These are phyloP conservation scores for Colletotrichum nymphaeae DNA, from an alignment of 2,329 filamentous ascomycete genomes.

Conservation along the genomic window DNA sequence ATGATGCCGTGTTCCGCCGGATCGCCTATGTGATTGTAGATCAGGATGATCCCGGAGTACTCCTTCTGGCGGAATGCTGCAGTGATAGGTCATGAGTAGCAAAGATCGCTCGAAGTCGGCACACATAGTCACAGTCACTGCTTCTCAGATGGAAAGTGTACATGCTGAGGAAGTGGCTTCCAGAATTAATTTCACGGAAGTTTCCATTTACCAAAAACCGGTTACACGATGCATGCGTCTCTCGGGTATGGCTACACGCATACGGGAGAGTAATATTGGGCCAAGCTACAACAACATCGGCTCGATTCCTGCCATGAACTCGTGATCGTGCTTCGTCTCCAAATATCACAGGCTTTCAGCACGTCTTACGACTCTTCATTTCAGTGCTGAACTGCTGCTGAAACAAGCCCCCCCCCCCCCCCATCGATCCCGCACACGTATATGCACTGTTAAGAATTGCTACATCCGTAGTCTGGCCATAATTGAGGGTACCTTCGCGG, in stretches of 20 bases:
- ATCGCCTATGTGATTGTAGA: too few relatives aligned
- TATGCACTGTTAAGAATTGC: background rate
- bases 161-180: background rate
- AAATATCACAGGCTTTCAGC: background rate
- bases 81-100: too few relatives aligned
- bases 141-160: too few relatives aligned
- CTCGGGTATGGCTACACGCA: background rate
- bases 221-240: background rate
- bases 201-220: background rate
- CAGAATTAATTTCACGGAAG: too few relatives aligned
- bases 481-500: background rate
- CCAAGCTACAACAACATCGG: background rate
- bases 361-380: background rate
- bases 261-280: background rate
- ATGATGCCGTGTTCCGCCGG: too few relatives aligned
- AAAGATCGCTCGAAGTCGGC: too few relatives aligned
- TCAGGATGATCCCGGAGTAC: too few relatives aligned
- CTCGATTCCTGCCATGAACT: background rate
- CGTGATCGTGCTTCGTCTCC: background rate
- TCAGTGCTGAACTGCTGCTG: background rate
- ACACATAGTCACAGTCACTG: too few relatives aligned
- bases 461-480: background rate
- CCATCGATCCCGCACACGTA: background rate
- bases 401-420: background rate
- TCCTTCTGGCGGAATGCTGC: too few relatives aligned